phyloP scores from a whole-genome alignment of 139 green algal species.

The Chloropicon primus region DNA sequence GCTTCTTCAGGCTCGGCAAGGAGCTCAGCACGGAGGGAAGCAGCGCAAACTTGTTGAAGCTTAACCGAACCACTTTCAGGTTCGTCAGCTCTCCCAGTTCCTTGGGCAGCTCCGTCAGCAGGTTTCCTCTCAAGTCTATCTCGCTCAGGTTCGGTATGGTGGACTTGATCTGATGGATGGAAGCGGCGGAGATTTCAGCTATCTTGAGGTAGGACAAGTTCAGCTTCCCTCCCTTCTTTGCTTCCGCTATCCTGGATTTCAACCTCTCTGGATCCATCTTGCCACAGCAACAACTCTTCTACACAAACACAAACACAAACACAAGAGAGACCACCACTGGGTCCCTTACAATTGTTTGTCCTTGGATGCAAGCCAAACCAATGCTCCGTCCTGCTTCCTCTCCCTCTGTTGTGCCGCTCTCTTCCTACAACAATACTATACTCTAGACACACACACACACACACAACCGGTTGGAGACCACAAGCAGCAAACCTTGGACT shows the following conservation, averaged over 20 bases:
- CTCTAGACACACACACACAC: too few relatives aligned
- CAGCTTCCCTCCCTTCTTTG: slow-evolving; percentile 14
- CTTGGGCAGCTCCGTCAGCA: slow-evolving; percentile 51
- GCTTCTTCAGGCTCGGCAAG: slow-evolving; percentile 30
- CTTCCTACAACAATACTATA: too few relatives aligned
- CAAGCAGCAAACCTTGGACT: too few relatives aligned
- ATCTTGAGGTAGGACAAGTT: slow-evolving; percentile 11
- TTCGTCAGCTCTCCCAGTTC: slow-evolving; percentile 49
- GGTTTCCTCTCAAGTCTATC: slow-evolving; percentile 41
- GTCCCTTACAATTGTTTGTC: too few relatives aligned
- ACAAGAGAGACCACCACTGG: too few relatives aligned
- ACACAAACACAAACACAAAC: too few relatives aligned
- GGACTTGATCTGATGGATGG: not conserved
- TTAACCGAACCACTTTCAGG: slow-evolving; percentile 49
- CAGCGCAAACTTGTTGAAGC: slow-evolving; percentile 65
- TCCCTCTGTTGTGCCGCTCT: too few relatives aligned
- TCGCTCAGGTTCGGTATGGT: slow-evolving; percentile 3
- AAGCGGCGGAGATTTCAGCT: not conserved
- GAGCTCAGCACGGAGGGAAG: slow-evolving; percentile 19
- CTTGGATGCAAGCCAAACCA: too few relatives aligned
- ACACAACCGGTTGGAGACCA: too few relatives aligned
- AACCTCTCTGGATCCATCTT: slow-evolving; percentile 16
- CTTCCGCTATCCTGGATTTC: slow-evolving; percentile 12
- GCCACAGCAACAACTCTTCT: too few relatives aligned
- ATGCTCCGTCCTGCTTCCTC: too few relatives aligned